These are phyloP conservation scores for Sarcodon aspratus DNA, from an alignment of 768 basidiomycete species.

Conservation along the genomic window DNA sequence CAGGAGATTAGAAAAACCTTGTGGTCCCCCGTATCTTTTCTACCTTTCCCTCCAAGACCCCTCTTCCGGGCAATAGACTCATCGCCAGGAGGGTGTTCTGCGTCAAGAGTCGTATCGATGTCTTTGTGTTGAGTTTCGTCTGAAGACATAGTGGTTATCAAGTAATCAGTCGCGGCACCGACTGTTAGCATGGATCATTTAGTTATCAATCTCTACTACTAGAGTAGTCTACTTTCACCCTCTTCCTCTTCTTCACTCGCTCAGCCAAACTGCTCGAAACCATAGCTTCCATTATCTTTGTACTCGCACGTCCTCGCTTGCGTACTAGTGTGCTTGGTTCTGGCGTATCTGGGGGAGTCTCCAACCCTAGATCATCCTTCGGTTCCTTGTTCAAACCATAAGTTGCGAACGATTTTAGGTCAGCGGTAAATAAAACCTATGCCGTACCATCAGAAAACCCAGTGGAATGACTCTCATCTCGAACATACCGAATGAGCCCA, in stretches of 20 bases:
- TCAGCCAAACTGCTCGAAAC: conserved; percentile 10
- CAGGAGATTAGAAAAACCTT: conserved; percentile 42
- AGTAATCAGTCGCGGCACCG: too few relatives aligned
- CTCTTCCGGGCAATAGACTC: conserved; percentile 40
- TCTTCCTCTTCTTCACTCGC: conserved; percentile 13
- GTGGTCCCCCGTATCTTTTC: conserved; percentile 78
- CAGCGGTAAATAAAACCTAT: conserved; percentile 27
- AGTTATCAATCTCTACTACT: too few relatives aligned
- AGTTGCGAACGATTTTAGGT: conserved; percentile 23
- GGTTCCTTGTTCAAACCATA: conserved; percentile 15
- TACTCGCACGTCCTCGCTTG: conserved; percentile 3
- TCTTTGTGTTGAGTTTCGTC: too few relatives aligned
- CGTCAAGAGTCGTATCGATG: too few relatives aligned
- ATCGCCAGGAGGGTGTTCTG: too few relatives aligned
- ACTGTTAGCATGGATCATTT: too few relatives aligned
- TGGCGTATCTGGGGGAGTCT: not conserved
- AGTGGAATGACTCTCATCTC: not conserved
- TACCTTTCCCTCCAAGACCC: conserved; percentile 62
- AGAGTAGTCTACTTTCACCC: conserved; percentile 27
- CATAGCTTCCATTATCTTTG: not conserved
- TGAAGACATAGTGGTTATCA: too few relatives aligned
- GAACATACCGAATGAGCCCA: conserved; percentile 77
- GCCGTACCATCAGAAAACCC: not conserved
- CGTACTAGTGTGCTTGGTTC: conserved; percentile 7
- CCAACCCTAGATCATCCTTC: not conserved